These are phyloP conservation scores for Eimeria acervulina DNA, from an alignment of 169 alveolate species.

Conservation along the genomic window DNA sequence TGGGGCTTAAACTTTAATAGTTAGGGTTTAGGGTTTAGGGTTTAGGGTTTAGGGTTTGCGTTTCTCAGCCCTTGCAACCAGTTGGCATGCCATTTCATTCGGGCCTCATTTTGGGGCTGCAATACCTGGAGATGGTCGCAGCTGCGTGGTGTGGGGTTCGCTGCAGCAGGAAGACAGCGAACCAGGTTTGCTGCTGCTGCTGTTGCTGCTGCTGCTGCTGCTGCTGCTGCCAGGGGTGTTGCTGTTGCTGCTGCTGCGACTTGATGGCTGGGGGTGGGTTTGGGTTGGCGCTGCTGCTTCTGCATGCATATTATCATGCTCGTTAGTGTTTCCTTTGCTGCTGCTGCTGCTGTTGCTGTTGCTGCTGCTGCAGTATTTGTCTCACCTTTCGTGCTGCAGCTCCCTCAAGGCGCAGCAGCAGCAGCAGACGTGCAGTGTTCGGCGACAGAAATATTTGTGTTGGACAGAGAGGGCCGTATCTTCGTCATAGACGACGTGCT, in stretches of 20 bases:
- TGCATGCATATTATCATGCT: neutral
- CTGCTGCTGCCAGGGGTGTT: neutral
- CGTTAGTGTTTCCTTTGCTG: neutral
- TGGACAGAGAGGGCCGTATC: slow-evolving; percentile 59
- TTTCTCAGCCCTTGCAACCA: neutral
- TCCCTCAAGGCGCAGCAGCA: slow-evolving; percentile 26
- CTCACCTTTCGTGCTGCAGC: slow-evolving; percentile 13
- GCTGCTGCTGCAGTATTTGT: slow-evolving; percentile 8
- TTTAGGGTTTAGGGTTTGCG: slow-evolving; percentile 16
- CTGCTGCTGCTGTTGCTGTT: slow-evolving; percentile 35
- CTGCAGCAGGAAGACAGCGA: slow-evolving; percentile 20
- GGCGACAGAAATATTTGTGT: slow-evolving; percentile 47
- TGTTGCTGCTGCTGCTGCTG: slow-evolving; percentile 11
- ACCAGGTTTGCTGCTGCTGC: slow-evolving; percentile 26
- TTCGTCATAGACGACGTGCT: slow-evolving; percentile 44
- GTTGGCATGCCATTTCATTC: slow-evolving; percentile 46
- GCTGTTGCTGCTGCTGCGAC: neutral
- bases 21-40: neutral
- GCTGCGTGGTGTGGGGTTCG: slow-evolving; percentile 32
- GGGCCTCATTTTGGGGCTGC: slow-evolving; percentile 77
- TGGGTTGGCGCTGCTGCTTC: neutral
- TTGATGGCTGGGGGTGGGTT: neutral
- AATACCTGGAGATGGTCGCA: neutral
- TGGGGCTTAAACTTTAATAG: neutral
- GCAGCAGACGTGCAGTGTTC: slow-evolving; percentile 76